phyloP scores from a whole-genome alignment of 129 eudicot genomes.

The Rutidosis leptorrhynchoides region DNA sequence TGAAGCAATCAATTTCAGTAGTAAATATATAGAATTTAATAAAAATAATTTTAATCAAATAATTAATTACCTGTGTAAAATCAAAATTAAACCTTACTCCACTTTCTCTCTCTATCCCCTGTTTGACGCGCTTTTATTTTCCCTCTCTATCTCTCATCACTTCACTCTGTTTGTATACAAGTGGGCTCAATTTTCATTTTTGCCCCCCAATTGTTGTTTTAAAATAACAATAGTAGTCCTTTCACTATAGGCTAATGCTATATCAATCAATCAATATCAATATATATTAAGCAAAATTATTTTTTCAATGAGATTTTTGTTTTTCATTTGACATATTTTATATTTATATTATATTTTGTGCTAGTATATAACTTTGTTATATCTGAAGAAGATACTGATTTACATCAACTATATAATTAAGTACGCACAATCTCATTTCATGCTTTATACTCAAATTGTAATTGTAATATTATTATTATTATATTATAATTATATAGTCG shows the following conservation, averaged over 20 bases:
- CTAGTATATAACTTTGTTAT: too few species aligned
- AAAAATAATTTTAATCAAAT: not conserved
- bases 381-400: too few species aligned
- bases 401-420: too few species aligned
- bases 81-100: conserved; percentile 27
- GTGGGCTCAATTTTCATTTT: not conserved
- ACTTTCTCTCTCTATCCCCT: conserved; percentile 13
- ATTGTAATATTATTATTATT: too few species aligned
- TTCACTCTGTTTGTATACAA: not conserved
- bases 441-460: too few species aligned
- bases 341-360: too few species aligned
- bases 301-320: too few species aligned
- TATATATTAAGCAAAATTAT: too few species aligned
- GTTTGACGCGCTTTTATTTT: conserved; percentile 24
- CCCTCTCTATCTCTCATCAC: not conserved
- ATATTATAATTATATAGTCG: too few species aligned
- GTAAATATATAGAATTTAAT: conserved; percentile 1
- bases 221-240: conserved; percentile 3
- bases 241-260: not conserved
- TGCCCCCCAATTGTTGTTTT: conserved; percentile 8
- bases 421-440: too few species aligned
- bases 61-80: conserved; percentile 6
- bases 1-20: conserved; percentile 21
- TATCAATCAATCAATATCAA: not conserved
- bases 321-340: too few species aligned